A percentile compares a stretch with the other conserved stretches of the same genome.
Evolutionary conservation across 495 filamentous ascomycete genomes (phyloP).

Genomic region (Penicillium lividum): DNA sequence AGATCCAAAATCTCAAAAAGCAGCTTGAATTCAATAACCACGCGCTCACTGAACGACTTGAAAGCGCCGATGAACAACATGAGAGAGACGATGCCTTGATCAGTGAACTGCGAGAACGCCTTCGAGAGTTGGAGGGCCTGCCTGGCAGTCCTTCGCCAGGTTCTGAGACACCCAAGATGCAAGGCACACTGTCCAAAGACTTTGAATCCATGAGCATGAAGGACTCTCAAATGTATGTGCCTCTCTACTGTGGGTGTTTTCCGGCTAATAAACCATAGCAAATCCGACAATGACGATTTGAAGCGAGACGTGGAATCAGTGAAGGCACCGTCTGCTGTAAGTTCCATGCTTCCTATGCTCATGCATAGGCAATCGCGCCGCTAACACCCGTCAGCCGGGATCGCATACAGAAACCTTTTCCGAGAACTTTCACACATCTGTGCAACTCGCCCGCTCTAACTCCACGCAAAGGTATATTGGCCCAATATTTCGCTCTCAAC

Average conservation of each 20-base stretch:
- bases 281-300: slow-evolving; percentile 47
- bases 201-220: slow-evolving; percentile 46
- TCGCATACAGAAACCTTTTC: slow-evolving; percentile 40
- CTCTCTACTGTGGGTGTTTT: not conserved
- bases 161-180: slow-evolving; percentile 41
- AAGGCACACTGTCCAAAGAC: slow-evolving; percentile 48
- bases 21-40: slow-evolving; percentile 61
- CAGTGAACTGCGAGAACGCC: slow-evolving; percentile 53
- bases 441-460: slow-evolving; percentile 38
- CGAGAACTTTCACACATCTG: slow-evolving; percentile 35
- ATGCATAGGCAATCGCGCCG: too few relatives aligned
- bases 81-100: slow-evolving; percentile 56
- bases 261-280: slow-evolving; percentile 30
- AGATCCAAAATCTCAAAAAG: slow-evolving; percentile 57
- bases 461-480: slow-evolving; percentile 41
- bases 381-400: slow-evolving; percentile 25
- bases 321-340: slow-evolving; percentile 34
- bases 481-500: not conserved
- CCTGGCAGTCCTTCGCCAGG: slow-evolving; percentile 45
- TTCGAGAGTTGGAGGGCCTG: slow-evolving; percentile 51
- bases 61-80: slow-evolving; percentile 56
- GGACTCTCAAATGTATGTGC: slow-evolving; percentile 41
- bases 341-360: not conserved
- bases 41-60: slow-evolving; percentile 52
- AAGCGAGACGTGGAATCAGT: slow-evolving; percentile 44